phyloP scores from a whole-genome alignment of 75 land plant genomes.

The Sequoiadendron giganteum region DNA sequence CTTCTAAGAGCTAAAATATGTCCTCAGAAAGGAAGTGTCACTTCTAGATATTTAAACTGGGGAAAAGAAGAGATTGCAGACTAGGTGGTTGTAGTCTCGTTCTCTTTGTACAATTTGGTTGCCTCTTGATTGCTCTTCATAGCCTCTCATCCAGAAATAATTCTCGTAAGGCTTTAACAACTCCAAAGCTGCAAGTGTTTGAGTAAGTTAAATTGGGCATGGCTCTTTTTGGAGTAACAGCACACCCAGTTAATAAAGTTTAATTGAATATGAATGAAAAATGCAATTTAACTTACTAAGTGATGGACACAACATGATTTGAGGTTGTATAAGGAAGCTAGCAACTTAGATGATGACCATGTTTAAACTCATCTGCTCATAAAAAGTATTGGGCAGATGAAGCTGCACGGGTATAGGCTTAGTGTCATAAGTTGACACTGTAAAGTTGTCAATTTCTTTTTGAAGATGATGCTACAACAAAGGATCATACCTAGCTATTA shows the following conservation, averaged over 20 bases:
- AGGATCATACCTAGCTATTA: too few species aligned
- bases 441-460: too few species aligned
- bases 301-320: not conserved
- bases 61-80: not conserved
- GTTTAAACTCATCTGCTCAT: too few species aligned
- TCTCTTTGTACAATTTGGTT: not conserved
- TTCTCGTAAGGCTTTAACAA: not conserved
- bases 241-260: not conserved
- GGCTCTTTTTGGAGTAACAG: not conserved
- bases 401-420: too few species aligned
- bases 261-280: not conserved
- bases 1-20: not conserved
- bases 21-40: not conserved
- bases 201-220: not conserved
- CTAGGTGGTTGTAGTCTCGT: not conserved
- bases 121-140: not conserved
- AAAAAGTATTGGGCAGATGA: too few species aligned
- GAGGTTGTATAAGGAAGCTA: not conserved
- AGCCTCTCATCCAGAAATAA: not conserved
- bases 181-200: not conserved
- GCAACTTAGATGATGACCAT: not conserved
- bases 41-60: not conserved
- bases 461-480: too few species aligned
- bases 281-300: not conserved
- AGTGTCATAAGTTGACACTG: too few species aligned